Conservation (phyloP, 345 rosid genomes). For the Hibiscus tridactylites region DNA sequence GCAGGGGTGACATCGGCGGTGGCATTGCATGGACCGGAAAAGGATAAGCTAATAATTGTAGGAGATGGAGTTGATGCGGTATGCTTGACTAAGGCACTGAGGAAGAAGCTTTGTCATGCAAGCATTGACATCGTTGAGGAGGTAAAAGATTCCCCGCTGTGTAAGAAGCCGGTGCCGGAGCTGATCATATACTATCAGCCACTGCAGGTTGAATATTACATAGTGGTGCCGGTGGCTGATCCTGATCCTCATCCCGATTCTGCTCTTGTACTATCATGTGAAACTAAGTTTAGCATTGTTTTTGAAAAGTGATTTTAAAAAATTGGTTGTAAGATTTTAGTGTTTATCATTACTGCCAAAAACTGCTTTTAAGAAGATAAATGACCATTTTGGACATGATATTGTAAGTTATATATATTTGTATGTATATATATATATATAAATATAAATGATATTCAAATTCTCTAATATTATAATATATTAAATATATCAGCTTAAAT, state of each 20-base stretch:
- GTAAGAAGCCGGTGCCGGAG: not conserved
- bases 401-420: no score
- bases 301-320: no score
- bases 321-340: not conserved
- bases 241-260: not conserved
- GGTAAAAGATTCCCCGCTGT: not conserved
- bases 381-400: no score
- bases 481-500: no score
- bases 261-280: constrained; percentile 10
- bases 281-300: not conserved
- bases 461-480: no score
- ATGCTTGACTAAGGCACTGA: constrained; percentile 21
- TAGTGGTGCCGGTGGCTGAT: constrained; percentile 16
- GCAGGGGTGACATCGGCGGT: constrained; percentile 31
- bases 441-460: no score
- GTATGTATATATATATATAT: no score
- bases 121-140: constrained; percentile 24
- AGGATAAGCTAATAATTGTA: constrained; percentile 27
- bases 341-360: no score
- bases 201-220: constrained; percentile 13
- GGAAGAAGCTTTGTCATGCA: constrained; percentile 30
- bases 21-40: constrained; percentile 28
- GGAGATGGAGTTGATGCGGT: constrained; percentile 36
- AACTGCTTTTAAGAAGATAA: no score
- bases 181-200: not conserved